Percentiles rank a stretch among this genome's conserved stretches.
Conservation (phyloP, 495 filamentous ascomycete species). For the Penicillium arizonense region DNA sequence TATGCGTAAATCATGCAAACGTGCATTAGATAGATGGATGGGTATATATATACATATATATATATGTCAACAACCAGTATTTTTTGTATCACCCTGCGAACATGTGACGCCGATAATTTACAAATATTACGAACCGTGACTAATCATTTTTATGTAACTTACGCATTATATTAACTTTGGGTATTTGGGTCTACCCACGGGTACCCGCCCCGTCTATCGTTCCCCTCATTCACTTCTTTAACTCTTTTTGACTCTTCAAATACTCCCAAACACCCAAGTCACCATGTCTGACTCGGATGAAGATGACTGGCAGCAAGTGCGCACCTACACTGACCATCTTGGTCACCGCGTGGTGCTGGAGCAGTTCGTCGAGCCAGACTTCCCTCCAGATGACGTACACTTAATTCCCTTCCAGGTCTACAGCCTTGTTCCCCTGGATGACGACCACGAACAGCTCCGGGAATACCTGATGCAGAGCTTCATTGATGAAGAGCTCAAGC, state of each 20-base stretch:
- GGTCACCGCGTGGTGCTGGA: slow-evolving; percentile 17
- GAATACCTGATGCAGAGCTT: slow-evolving; percentile 15
- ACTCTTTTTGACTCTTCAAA: slow-evolving; percentile 1
- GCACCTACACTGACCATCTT: slow-evolving; percentile 14
- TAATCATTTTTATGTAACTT: too few species aligned
- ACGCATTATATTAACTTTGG: too few species aligned
- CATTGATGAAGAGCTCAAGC: slow-evolving; percentile 2
- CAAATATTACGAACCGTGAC: too few species aligned
- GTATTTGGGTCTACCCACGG: too few species aligned
- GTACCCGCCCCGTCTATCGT: not conserved
- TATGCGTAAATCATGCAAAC: too few species aligned
- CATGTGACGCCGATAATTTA: too few species aligned
- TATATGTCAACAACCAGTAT: too few species aligned
- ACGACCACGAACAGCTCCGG: slow-evolving; percentile 18
- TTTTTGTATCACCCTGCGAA: too few species aligned
- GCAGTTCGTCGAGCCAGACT: slow-evolving; percentile 12
- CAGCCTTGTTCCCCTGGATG: slow-evolving; percentile 21
- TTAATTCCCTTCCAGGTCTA: slow-evolving; percentile 19
- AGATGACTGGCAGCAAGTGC: slow-evolving; percentile 10
- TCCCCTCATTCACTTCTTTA: slow-evolving; percentile 6
- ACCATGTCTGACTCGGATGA: not conserved
- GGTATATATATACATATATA: too few species aligned
- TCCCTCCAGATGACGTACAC: not conserved
- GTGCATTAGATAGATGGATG: too few species aligned
- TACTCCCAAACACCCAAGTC: not conserved